Percentiles rank a stretch among this genome's conserved stretches.
Conservation (phyloP, 2,329 filamentous ascomycete genomes). For the Camillea tinctor region DNA sequence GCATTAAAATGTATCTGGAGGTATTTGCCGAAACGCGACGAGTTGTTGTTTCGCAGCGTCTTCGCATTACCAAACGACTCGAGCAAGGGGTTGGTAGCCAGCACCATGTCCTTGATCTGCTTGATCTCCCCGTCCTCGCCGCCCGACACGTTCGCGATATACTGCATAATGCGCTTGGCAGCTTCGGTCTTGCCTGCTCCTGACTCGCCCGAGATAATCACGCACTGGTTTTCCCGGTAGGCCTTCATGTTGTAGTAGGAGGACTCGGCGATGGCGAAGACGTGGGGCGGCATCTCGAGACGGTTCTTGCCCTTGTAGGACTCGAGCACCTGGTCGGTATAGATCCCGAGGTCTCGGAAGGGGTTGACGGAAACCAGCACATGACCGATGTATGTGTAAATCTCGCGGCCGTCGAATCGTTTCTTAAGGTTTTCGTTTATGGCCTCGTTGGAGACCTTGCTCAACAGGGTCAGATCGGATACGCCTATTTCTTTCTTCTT, state of each 20-base stretch:
- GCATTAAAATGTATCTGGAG: constrained; percentile 94
- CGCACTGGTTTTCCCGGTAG: constrained; percentile 98
- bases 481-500: constrained; percentile 99
- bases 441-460: constrained; percentile 97
- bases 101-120: constrained; percentile 98
- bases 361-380: constrained; percentile 98
- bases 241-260: constrained; percentile 99
- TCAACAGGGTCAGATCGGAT: constrained; percentile 93
- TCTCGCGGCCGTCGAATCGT: constrained; percentile 94
- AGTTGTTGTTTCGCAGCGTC: constrained; percentile 97
- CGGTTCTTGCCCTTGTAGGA: constrained; percentile 97
- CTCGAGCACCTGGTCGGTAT: constrained; percentile 89
- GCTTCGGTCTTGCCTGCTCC: constrained; percentile 98
- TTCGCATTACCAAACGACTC: constrained; percentile 99
- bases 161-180: constrained; percentile 98
- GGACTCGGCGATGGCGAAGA: constrained; percentile 95
- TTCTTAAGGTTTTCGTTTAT: constrained; percentile 99
- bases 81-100: constrained; percentile 93
- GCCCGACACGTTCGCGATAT: constrained; percentile 95
- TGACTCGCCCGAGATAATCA: constrained; percentile 98
- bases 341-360: constrained; percentile 95
- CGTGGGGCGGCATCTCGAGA: constrained; percentile 90
- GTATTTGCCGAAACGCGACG: constrained; percentile 97
- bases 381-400: constrained; percentile 99
- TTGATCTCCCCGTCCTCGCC: constrained; percentile 83